Evolutionary conservation across 2,329 filamentous ascomycete genomes (phyloP).

Genomic region (Grosmannia clavigera): DNA sequence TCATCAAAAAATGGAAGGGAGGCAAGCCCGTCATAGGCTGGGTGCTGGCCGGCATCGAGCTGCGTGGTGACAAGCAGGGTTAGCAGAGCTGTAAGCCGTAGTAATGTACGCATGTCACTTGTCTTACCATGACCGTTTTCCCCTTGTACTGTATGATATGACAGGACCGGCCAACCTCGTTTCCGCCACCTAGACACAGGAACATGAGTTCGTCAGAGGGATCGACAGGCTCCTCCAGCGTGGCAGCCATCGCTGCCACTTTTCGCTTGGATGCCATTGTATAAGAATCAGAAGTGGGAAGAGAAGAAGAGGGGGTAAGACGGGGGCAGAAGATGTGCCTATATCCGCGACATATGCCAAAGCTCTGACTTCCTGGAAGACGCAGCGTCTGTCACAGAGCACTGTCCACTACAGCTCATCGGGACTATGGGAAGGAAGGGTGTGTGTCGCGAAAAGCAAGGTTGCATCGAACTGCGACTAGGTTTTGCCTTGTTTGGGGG

Average conservation of each 20-base stretch:
- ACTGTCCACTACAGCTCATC: not conserved
- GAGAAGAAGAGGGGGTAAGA: not conserved
- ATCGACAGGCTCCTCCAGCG: constrained; percentile 76
- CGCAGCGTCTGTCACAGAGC: not conserved
- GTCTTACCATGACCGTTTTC: constrained; percentile 89
- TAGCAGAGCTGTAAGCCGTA: not conserved
- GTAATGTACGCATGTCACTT: not conserved
- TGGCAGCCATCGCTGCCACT: constrained; percentile 58
- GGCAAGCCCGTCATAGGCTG: constrained; percentile 87
- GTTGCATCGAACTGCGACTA: not conserved
- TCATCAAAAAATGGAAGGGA: constrained; percentile 96
- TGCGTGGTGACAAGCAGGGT: constrained; percentile 23
- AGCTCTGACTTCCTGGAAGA: not conserved
- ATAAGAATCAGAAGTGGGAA: not conserved
- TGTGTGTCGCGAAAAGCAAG: not conserved
- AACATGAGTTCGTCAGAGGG: constrained; percentile 92
- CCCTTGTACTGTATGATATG: constrained; percentile 99
- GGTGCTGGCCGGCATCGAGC: constrained; percentile 96
- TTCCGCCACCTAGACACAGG: constrained; percentile 83
- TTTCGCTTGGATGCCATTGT: constrained; percentile 90
- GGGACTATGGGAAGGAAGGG: not conserved
- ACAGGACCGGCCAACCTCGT: constrained; percentile 93
- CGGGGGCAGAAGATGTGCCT: not conserved
- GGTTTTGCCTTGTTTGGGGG: not conserved
- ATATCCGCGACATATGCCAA: not conserved